Conservation (phyloP, 139 green algal species). For the Gonium pectorale region DNA sequence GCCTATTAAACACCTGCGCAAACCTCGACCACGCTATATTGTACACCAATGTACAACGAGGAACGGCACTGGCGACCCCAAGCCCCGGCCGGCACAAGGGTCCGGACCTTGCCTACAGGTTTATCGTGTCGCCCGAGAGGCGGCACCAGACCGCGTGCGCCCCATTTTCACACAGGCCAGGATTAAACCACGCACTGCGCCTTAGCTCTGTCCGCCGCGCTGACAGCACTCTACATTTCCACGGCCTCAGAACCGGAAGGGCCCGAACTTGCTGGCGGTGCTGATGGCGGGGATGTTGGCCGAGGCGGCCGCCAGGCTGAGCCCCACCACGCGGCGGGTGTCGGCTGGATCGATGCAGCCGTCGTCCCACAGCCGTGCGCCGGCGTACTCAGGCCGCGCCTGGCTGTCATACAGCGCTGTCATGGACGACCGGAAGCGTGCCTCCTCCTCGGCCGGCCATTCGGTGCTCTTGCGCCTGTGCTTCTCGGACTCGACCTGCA, state of each 20-base stretch:
- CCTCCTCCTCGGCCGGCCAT: slow-evolving; percentile 81
- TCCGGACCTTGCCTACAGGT: too few relatives aligned
- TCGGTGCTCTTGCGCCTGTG: slow-evolving; percentile 59
- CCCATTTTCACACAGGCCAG: too few relatives aligned
- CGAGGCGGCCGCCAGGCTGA: slow-evolving; percentile 77
- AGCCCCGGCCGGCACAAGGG: too few relatives aligned
- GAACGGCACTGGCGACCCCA: too few relatives aligned
- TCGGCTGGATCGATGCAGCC: slow-evolving; percentile 92
- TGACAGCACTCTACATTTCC: not conserved
- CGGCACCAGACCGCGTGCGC: too few relatives aligned
- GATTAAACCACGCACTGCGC: too few relatives aligned
- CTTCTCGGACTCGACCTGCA: slow-evolving; percentile 88
- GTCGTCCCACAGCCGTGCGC: slow-evolving; percentile 93
- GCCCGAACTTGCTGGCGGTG: slow-evolving; percentile 24
- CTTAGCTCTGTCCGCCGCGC: too few relatives aligned
- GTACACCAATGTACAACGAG: too few relatives aligned
- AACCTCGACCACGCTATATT: too few relatives aligned
- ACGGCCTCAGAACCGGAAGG: slow-evolving; percentile 29
- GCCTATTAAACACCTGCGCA: too few relatives aligned
- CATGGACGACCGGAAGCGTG: slow-evolving; percentile 80
- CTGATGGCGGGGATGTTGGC: slow-evolving; percentile 26
- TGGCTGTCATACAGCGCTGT: slow-evolving; percentile 82
- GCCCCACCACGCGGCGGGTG: slow-evolving; percentile 81
- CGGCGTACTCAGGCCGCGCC: slow-evolving; percentile 80
- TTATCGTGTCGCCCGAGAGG: too few relatives aligned